Base-by-base conservation (phyloP, 805 yeast genomes). In the Candida palmyrensis region DNA sequence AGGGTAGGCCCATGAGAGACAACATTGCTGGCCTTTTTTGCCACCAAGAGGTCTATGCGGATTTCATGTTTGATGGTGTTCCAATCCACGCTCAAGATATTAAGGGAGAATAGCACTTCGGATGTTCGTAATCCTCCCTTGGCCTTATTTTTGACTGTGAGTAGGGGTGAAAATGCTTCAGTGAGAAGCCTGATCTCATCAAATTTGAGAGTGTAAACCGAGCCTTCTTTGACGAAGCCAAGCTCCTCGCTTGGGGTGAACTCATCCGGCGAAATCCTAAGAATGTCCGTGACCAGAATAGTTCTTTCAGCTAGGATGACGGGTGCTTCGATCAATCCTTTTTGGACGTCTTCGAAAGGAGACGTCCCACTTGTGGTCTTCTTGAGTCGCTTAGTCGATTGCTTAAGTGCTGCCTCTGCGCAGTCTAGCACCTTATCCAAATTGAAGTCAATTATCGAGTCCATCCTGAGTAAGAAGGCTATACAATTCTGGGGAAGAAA, bases 371-470 rank as follows among this genome's bases (percentile, higher is more conserved):
- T n/a, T n/a, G n/a, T n/a, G n/a, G n/a, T n/a, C n/a, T n/a, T n/a
- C n/a, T n/a, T n/a, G n/a, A n/a, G n/a, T n/a, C n/a, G n/a, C n/a
- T n/a, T n/a, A n/a, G n/a, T n/a, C n/a, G n/a, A n/a, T n/a, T n/a
- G n/a, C n/a, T n/a, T n/a, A n/a, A n/a, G n/a, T n/a, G 16, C 10
- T n/a, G 14, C 6, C 11, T 32, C 23, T 6, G 41, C 39, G 18
- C 36, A 30, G 6, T 24, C 25, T 14, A 37, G 20, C n/a, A 46
- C 23, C 15, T 29, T 39, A 9, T 30, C 42, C 14, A 42, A 26
- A 28, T 44, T 39, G 17, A 44, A 45, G 27, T 46, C 38, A 13
- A 46, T 46, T 13, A 46, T 32, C 35, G 36, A 22, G n/a, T 13
- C 30, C 30, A 28, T 28, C 10, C n/a, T n/a, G n/a, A n/a, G n/a